Evolutionary conservation across 2,329 filamentous ascomycete species (phyloP).

Genomic region (Diaporthe sp.): DNA sequence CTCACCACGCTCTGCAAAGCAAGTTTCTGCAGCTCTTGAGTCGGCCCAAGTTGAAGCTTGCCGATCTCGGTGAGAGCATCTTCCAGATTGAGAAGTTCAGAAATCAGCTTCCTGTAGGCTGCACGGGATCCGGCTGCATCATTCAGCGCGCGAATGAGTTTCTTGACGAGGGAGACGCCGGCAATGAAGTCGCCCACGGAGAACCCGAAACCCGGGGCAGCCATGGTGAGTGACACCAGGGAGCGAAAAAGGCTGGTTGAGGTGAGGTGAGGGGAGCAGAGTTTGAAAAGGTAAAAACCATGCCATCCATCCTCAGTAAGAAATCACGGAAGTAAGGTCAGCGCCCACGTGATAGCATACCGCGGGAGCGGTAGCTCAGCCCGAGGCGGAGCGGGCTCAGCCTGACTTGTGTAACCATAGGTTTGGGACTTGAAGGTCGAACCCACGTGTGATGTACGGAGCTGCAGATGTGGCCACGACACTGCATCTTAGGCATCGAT

Average conservation of each 20-base stretch:
- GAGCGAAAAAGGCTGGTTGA: background rate
- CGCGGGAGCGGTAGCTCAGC: background rate
- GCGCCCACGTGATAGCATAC: background rate
- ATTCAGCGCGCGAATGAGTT: constrained; percentile 6
- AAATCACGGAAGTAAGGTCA: background rate
- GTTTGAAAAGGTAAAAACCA: too few species aligned
- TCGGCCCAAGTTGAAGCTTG: background rate
- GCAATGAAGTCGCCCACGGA: constrained; percentile 22
- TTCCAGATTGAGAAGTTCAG: background rate
- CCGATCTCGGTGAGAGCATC: background rate
- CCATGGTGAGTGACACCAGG: background rate
- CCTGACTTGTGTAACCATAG: background rate
- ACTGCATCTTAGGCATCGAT: background rate
- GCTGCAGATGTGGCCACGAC: background rate
- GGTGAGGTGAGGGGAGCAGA: background rate
- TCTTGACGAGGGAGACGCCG: background rate
- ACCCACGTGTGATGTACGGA: accelerated
- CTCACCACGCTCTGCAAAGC: background rate
- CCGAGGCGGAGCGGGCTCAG: background rate
- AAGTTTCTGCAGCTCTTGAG: background rate
- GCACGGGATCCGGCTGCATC: constrained; percentile 13
- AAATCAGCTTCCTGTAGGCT: constrained; percentile 19
- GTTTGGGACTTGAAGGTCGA: too few species aligned
- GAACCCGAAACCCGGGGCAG: constrained; percentile 17
- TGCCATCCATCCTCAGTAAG: too few species aligned